Conservation (phyloP, 1,139 yeast genomes). For the Taphrina betulina region DNA sequence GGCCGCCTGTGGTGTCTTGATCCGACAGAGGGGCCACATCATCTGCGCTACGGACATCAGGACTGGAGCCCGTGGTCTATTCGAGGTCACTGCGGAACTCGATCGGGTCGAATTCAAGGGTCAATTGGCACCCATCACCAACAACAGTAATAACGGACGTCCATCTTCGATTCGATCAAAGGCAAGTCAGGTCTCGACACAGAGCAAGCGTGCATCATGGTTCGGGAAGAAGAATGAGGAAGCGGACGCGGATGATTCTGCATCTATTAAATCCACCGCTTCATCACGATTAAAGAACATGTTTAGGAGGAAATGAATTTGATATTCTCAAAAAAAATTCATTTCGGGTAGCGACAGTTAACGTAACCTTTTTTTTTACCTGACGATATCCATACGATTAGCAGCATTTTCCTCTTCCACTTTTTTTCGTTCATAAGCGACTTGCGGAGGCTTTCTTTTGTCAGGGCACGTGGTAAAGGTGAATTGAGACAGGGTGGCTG, state of each 20-base stretch:
- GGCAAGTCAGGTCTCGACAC: background rate
- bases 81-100: conserved; percentile 22
- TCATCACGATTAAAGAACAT: conserved; percentile 19
- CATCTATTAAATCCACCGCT: conserved; percentile 24
- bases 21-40: conserved; percentile 30
- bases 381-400: too few species aligned
- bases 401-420: too few species aligned
- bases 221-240: conserved; percentile 9
- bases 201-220: conserved; percentile 2
- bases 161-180: conserved; percentile 11
- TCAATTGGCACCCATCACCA: conserved; percentile 13
- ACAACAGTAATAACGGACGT: background rate
- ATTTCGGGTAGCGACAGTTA: too few species aligned
- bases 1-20: conserved; percentile 30
- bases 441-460: too few species aligned
- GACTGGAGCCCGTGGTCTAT: conserved; percentile 28
- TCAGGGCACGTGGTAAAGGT: too few species aligned
- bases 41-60: conserved; percentile 27
- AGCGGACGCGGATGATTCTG: conserved; percentile 22
- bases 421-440: too few species aligned
- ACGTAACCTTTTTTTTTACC: too few species aligned
- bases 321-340: too few species aligned
- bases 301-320: conserved; percentile 5
- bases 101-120: conserved; percentile 31
- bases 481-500: too few species aligned